Evolutionary conservation across 148 eudicot species (phyloP).

Genomic region (Fagopyrum homotropicum): DNA sequence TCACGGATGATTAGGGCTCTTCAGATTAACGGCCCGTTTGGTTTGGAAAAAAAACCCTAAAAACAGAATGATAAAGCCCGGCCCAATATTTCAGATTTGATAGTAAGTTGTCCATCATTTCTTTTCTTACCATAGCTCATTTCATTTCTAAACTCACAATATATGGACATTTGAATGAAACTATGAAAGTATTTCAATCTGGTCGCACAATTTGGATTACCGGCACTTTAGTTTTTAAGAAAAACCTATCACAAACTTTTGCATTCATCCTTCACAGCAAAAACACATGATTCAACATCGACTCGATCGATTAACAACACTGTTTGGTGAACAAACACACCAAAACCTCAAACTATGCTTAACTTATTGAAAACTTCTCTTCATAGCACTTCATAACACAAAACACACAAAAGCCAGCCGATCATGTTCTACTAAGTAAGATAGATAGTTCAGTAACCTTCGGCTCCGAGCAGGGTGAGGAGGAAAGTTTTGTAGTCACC

Average conservation of each 20-base stretch:
- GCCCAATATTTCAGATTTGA: too few species aligned
- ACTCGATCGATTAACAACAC: not conserved
- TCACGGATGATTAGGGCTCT: too few species aligned
- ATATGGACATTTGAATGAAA: too few species aligned
- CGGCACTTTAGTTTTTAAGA: too few species aligned
- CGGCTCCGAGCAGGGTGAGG: conserved; percentile 59
- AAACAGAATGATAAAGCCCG: too few species aligned
- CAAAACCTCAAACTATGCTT: not conserved
- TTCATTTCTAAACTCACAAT: too few species aligned
- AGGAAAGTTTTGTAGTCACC: conserved; percentile 75
- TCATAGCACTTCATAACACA: not conserved
- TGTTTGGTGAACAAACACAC: not conserved
- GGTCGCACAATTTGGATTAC: too few species aligned
- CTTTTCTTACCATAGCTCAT: too few species aligned
- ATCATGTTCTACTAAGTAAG: not conserved
- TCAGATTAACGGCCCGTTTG: too few species aligned
- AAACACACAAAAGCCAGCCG: not conserved
- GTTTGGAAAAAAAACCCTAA: too few species aligned
- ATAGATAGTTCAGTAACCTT: conserved; percentile 18
- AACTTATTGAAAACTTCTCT: conserved; percentile 7
- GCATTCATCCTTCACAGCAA: not conserved
- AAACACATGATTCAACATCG: not conserved
- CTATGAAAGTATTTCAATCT: too few species aligned
- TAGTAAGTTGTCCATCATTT: too few species aligned
- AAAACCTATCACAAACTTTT: not conserved